These are phyloP conservation scores for Fusarium coicis DNA, from an alignment of 2,329 filamentous ascomycete species.

Conservation along the genomic window DNA sequence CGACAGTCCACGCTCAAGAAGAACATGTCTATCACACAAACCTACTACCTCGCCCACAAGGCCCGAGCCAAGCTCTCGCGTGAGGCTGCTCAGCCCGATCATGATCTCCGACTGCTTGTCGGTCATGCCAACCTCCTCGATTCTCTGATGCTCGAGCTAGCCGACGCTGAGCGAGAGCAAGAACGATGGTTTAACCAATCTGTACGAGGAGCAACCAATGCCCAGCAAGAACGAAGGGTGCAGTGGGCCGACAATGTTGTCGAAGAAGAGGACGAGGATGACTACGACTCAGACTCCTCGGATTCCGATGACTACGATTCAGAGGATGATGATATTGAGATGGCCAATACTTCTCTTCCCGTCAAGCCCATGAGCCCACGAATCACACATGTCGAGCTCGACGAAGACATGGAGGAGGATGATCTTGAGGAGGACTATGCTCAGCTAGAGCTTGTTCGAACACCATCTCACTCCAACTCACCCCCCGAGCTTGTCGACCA, in stretches of 20 bases:
- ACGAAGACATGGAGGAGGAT: slow-evolving; percentile 61
- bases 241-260: slow-evolving; percentile 87
- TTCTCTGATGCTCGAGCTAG: slow-evolving; percentile 89
- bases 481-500: slow-evolving; percentile 78
- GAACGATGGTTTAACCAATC: slow-evolving; percentile 98
- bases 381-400: slow-evolving; percentile 51
- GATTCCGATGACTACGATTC: slow-evolving; percentile 61
- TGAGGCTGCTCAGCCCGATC: slow-evolving; percentile 89
- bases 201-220: slow-evolving; percentile 76
- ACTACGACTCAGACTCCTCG: slow-evolving; percentile 72
- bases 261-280: slow-evolving; percentile 78
- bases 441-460: slow-evolving; percentile 74
- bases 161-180: slow-evolving; percentile 94
- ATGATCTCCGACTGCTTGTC: slow-evolving; percentile 94
- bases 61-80: slow-evolving; percentile 94
- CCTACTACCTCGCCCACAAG: slow-evolving; percentile 97
- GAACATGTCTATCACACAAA: slow-evolving; percentile 98
- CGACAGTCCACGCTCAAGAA: slow-evolving; percentile 65
- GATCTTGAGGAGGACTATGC: slow-evolving; percentile 73
- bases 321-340: slow-evolving; percentile 69
- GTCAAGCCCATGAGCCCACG: slow-evolving; percentile 52
- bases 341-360: slow-evolving; percentile 60
- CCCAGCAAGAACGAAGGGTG: slow-evolving; percentile 74
- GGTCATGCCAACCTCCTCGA: slow-evolving; percentile 99
- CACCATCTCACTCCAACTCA: slow-evolving; percentile 71